Conservation (phyloP, 768 basidiomycete genomes). For the Naganishia friedmannii region DNA sequence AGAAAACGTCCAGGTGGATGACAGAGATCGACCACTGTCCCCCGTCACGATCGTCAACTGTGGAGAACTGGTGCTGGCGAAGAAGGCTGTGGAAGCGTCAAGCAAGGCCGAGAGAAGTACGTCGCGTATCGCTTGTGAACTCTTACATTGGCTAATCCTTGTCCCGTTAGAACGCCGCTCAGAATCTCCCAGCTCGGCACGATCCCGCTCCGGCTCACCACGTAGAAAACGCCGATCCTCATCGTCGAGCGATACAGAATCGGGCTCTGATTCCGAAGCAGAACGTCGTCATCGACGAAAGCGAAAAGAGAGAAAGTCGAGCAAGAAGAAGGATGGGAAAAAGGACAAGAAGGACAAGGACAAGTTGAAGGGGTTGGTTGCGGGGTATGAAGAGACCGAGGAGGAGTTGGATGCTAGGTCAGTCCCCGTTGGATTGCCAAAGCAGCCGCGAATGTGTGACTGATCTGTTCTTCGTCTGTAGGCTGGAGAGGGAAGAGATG, state of each 20-base stretch:
- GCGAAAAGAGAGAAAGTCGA: slow-evolving; percentile 52
- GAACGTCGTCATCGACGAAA: slow-evolving; percentile 40
- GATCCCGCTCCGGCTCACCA: slow-evolving; percentile 19
- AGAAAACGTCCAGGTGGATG: slow-evolving; percentile 66
- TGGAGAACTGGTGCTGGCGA: slow-evolving; percentile 69
- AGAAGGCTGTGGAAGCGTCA: slow-evolving; percentile 47
- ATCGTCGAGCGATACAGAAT: not conserved
- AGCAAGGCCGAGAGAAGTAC: slow-evolving; percentile 1
- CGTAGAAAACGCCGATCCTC: slow-evolving; percentile 15
- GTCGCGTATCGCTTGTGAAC: not conserved
- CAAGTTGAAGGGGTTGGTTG: slow-evolving; percentile 22
- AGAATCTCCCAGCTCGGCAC: slow-evolving; percentile 29
- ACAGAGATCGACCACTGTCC: slow-evolving; percentile 67
- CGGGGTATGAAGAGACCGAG: slow-evolving; percentile 41
- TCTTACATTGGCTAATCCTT: not conserved
- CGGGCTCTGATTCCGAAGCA: slow-evolving; percentile 7
- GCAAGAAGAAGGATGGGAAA: slow-evolving; percentile 27
- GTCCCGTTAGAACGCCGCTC: slow-evolving; percentile 25
- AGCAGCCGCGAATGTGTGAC: not conserved
- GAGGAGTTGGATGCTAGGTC: slow-evolving; percentile 48
- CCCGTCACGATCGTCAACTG: slow-evolving; percentile 71
- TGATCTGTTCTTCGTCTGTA: not conserved
- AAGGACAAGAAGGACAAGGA: slow-evolving; percentile 23
- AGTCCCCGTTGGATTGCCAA: not conserved
- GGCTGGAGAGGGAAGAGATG: slow-evolving; percentile 49